Evolutionary conservation across 768 basidiomycete species (phyloP).

Genomic region (Russula compacta): DNA sequence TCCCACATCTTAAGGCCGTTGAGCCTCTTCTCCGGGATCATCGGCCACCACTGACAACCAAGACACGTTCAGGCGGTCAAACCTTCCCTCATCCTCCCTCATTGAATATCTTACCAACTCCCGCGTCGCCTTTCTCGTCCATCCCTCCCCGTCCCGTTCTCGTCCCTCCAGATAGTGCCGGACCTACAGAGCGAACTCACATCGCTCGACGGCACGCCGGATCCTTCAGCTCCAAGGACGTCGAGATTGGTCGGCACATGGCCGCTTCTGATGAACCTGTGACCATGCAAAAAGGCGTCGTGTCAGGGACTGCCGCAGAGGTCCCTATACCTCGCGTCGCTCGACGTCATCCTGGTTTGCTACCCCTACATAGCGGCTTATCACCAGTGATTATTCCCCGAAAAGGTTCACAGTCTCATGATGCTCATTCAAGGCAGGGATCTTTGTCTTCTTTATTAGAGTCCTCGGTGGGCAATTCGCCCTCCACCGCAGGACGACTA

Average conservation of each 20-base stretch:
- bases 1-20: constrained; percentile 66
- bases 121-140: constrained; percentile 22
- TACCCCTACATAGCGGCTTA: constrained; percentile 1
- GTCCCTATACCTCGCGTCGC: constrained; percentile 24
- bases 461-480: constrained; percentile 32
- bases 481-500: constrained; percentile 31
- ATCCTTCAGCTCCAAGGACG: constrained; percentile 91
- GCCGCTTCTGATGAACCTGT: constrained; percentile 49
- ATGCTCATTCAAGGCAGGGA: constrained; percentile 34
- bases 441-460: constrained; percentile 37
- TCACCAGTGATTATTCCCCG: background rate
- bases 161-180: constrained; percentile 25
- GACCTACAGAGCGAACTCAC: constrained; percentile 27
- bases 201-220: constrained; percentile 78
- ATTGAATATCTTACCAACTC: constrained; percentile 26
- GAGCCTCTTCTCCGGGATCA: constrained; percentile 49
- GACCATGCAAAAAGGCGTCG: constrained; percentile 40
- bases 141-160: constrained; percentile 16
- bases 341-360: constrained; percentile 22
- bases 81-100: constrained; percentile 20
- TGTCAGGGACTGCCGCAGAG: constrained; percentile 18
- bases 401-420: constrained; percentile 12
- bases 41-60: constrained; percentile 30
- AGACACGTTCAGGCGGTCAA: constrained; percentile 24
- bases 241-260: constrained; percentile 75